Evolutionary conservation across 305 asterid genomes (phyloP), one percentile per base, ranked within the genome.

Genomic region (Fraxinus dipetala): DNA sequence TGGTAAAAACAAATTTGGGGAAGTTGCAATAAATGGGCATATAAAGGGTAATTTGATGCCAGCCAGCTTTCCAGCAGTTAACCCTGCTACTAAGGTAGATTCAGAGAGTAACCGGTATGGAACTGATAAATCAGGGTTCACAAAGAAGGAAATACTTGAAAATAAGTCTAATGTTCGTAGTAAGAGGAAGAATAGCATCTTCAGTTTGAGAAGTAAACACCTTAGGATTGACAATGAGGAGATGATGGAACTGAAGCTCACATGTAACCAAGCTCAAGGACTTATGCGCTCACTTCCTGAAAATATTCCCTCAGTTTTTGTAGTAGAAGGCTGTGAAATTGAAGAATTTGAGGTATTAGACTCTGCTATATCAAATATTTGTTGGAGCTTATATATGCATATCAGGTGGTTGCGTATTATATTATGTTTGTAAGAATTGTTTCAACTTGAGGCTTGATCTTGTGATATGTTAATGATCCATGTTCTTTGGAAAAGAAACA

Each of bases 191-290:
- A 90, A 83, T 79, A 86, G 90, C 91, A 88, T 85, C 78, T 78
- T 86, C 73, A 88, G 90, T 87, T 86, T 89, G 8, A 94, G 90
- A 85, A 85, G 82, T 83, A 94, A 93, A 86, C 95, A 92, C 81
- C 89, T 82, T 63, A 86, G 92, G 87, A 85, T 91, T 79, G 98
- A 90, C 72, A 89, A 82, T 54, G 92, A 87, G 79, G 91, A 92
- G 81, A 84, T 78, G 81, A 77, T 93, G 40, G 96, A 90, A 87
- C 87, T 96, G 87, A 91, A 94, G 82, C 86, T 96, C 89, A 91
- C 98, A 24, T 91, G 88, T 90, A 88, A 85, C 78, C 91, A 92
- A 92, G 98, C 97, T 87, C 99, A 96, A 88, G 89, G 88, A 77
- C 82, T 94, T 89, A 85, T 96, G 85, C 98, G 98, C n/a, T 90